These are phyloP conservation scores for Penicillium hordei DNA, from an alignment of 2,329 filamentous ascomycete species.

Conservation along the genomic window DNA sequence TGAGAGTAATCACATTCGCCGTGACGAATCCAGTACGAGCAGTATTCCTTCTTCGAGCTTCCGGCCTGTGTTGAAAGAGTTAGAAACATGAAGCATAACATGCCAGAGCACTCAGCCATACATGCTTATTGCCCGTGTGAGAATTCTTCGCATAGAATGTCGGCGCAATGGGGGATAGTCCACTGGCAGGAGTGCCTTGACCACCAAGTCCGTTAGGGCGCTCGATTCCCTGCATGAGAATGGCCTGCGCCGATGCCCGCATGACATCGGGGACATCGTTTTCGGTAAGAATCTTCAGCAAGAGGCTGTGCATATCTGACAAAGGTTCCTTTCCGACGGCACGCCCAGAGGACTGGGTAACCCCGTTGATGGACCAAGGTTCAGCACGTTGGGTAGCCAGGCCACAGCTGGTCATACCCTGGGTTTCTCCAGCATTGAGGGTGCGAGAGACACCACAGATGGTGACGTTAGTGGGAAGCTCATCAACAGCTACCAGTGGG, in stretches of 20 bases:
- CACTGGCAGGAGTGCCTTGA: neutral
- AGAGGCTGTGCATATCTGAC: conserved; percentile 20
- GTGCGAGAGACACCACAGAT: conserved; percentile 41
- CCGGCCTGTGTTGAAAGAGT: conserved; percentile 9
- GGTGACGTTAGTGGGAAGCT: conserved; percentile 41
- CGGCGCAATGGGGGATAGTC: neutral
- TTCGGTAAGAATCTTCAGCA: conserved; percentile 25
- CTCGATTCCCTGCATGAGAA: conserved; percentile 10
- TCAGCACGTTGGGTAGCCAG: conserved; percentile 32
- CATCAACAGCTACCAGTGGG: conserved; percentile 48
- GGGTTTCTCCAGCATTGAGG: conserved; percentile 39
- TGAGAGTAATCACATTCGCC: conserved; percentile 83
- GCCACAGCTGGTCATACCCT: conserved; percentile 47
- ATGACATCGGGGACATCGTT: conserved; percentile 20
- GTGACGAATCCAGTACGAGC: conserved; percentile 85
- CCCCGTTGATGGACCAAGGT: conserved; percentile 38
- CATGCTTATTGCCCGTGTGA: neutral
- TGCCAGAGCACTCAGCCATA: neutral
- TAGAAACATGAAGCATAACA: neutral
- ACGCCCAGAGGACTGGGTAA: neutral
- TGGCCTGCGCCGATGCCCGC: conserved; percentile 23
- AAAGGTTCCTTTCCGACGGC: neutral
- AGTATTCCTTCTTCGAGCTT: conserved; percentile 67
- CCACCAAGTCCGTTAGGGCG: neutral
- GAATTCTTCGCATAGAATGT: neutral